Evolutionary conservation across 2,329 filamentous ascomycete species (phyloP), one percentile per base, ranked within the genome.

Genomic region (Hymenotorrendiella dingleyae): DNA sequence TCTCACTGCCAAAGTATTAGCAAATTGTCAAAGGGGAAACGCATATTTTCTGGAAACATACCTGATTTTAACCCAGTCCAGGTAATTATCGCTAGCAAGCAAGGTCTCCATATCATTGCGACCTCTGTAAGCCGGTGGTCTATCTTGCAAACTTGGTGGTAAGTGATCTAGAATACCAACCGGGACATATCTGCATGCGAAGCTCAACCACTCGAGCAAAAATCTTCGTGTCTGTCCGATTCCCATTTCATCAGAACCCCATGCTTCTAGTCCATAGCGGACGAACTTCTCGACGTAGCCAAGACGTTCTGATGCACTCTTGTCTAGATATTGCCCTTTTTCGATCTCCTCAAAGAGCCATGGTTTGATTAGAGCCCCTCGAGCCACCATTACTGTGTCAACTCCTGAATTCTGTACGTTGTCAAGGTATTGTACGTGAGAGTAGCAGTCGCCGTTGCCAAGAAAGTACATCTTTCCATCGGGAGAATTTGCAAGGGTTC

Each of bases 21-120:
- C 27, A 40, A 42, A 8, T 12, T 29, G 8, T 10, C n/a, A 16
- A 17, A 8, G 19, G 5, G 11, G 3, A 14, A 4, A 12, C 8
- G n/a, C n/a, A n/a, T n/a, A n/a, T n/a, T n/a, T n/a, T 29, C 14
- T 37, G 40, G 6, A 12, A 19, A n/a, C 80, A 64, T 76, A 93
- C 89, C 83, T 94, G 58, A 98, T 94, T 71, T 95, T 97, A 64
- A 98, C 89, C 93, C 93, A 98, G 65, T 98, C 93, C 68, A 84
- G 85, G 68, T 94, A 96, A 66, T 97, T 89, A 50, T 80, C 78
- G 66, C 89, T 96, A 11, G 82, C 83, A 67, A 98, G 74, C 52
- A 98, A 68, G n/a, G 87, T 94, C 74, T 98, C 93, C 60, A 98
- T 66, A 41, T 98, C 93, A 64, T 93, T 84, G 45, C 93, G 74